Base-by-base conservation (phyloP, 106 monocot genomes). In the Hemerocallis citrina region DNA sequence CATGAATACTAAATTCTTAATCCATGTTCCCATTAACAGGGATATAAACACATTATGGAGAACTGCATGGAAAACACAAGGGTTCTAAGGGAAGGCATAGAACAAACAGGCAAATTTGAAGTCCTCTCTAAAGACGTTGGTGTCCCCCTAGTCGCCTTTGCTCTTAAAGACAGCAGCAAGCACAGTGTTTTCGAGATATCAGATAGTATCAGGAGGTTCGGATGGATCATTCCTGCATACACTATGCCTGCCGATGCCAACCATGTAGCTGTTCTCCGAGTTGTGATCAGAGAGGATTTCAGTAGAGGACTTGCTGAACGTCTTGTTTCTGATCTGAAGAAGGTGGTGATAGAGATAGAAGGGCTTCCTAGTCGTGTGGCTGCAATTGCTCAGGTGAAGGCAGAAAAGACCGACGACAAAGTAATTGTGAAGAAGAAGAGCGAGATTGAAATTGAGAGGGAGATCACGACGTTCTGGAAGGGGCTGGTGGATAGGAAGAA, bases 201-300 rank as follows among this genome's bases (percentile, higher is more conserved):
- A 0, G 82, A 89, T 21, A 72, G 39, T 47, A 54, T 89, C 24
- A 70, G 93, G 58, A 67, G 69, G 68, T 89, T 77, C 15, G 85
- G 93, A 8, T 94, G 89, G 85, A 86, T 89, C 29, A 64, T 94
- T n/a, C 93, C 93, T 3, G 93, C 93, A 0, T 94, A 94, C 77
- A 85, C 89, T 0, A 89, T 89, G 93, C 93, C 93, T 2, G 20
- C 85, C 0, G 74, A 89, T 39, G 93, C 89, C 0, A 40, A 88
- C 58, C 79, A 88, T 28, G 57, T 89, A 0, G 77, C 85, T 1
- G 83, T 89, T 4, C 80, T 89, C 22, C 76, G 89, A 8, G 89
- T 83, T 10, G 89, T 95, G 35, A 61, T 95, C 60, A 74, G 89
- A 64, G 94, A 95, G 71, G 94, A 95, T 68, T 95, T 89, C 58